Conservation (phyloP, 2,329 filamentous ascomycete species). For the Neofusicoccum sp. region DNA sequence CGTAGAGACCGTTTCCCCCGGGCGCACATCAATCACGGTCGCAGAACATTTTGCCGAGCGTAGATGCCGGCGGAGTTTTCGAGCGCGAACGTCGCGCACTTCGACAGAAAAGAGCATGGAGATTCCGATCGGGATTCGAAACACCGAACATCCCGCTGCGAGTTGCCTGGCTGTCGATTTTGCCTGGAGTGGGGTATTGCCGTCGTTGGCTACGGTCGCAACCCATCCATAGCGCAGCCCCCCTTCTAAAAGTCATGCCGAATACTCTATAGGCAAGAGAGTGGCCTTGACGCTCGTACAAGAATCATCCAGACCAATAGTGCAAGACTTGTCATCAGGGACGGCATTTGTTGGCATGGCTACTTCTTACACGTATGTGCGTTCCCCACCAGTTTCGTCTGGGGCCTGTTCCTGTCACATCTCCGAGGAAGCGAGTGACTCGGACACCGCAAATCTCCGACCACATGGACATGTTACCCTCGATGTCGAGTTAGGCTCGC, state of each 20-base stretch:
- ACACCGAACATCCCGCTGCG: neutral
- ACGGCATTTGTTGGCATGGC: too few relatives aligned
- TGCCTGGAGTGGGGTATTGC: too few relatives aligned
- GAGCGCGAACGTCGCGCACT: neutral
- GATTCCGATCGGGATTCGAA: neutral
- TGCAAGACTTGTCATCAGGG: too few relatives aligned
- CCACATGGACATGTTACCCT: neutral
- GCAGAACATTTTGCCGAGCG: constrained; percentile 13
- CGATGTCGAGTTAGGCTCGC: neutral
- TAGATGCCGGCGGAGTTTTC: neutral
- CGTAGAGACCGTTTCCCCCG: neutral
- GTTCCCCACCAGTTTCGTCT: neutral
- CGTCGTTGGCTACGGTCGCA: too few relatives aligned
- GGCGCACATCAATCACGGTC: neutral
- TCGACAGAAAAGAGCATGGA: neutral
- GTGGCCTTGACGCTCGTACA: neutral
- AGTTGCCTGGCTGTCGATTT: neutral
- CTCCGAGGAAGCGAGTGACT: neutral
- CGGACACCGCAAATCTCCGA: neutral
- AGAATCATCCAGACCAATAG: neutral
- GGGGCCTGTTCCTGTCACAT: neutral
- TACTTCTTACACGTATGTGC: neutral
- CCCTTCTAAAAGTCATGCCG: too few relatives aligned
- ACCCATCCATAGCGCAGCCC: too few relatives aligned
- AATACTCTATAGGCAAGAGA: neutral